Evolutionary conservation across 345 rosid species (phyloP), one percentile per base, ranked within the genome.

Genomic region (Moricandia moricandioides): DNA sequence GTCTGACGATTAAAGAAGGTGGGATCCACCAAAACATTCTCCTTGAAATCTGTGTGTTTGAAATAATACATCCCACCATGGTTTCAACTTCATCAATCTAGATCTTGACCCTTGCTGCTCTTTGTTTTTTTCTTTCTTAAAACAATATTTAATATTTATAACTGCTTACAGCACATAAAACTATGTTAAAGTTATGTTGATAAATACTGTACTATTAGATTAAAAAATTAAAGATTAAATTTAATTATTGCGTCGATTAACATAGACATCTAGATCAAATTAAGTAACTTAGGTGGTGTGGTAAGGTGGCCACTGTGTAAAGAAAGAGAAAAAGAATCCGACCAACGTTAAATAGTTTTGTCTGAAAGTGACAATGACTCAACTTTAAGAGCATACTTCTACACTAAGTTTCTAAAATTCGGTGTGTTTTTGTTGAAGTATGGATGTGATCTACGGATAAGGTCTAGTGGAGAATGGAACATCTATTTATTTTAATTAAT

Each of bases 41-140:
- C 78, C 74, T 79, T 62, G 82, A 79, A 79, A 73, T 73, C 75
- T 62, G 75, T 73, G 78, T 73, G 66, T 55, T 21, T 40, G 82
- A 68, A 6, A 79, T 79, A 5, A 79, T 79, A 43, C 78, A 34
- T 62, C 62, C 78, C 82, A 79, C 82, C 69, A 72, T 73, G 54
- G 70, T 72, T 72, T 78, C 64, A 29, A 9, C 65, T 78, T 72
- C 74, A 67, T 72, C 81, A 62, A 73, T 72, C 78, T 62, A 73
- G 78, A 78, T 78, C 78, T 78, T 61, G 70, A 72, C 69, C 49
- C 16, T 45, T 45, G 51, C 40, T 60, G 33, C 34, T 29, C 17
- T 18, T 61, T 49, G 0, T 59, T n/a, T n/a, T 47, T 63, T 8
- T 3, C 5, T 12, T 64, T 3, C 4, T 13, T 12, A 45, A 4